Conservation (phyloP, 192 early-diverging fungal genomes). For the Umbelopsis isabellina region DNA sequence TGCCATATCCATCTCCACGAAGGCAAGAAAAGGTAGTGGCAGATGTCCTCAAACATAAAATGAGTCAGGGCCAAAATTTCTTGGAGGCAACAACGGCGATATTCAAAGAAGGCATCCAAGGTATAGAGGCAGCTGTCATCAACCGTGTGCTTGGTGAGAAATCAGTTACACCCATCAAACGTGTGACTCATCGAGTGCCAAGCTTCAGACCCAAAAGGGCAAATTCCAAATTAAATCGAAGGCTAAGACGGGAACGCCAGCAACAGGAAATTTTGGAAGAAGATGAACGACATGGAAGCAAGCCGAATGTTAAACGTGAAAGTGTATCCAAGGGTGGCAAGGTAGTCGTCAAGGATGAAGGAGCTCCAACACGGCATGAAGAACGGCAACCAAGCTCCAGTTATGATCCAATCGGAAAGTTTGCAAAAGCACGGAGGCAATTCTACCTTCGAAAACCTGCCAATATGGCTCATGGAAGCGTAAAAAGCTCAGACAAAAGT, state of each 20-base stretch:
- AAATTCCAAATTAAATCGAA: neutral
- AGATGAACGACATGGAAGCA: neutral
- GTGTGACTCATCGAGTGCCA: neutral
- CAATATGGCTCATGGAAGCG: neutral
- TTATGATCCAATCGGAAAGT: neutral
- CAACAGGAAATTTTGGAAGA: neutral
- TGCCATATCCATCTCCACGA: conserved; percentile 16
- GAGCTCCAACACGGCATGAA: neutral
- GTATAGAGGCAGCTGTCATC: conserved; percentile 6
- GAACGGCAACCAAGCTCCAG: neutral
- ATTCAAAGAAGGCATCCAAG: conserved; percentile 17
- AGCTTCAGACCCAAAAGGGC: neutral
- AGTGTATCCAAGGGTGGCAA: neutral
- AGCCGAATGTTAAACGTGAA: neutral
- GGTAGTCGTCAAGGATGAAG: no score
- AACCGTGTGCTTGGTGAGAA: conserved; percentile 4
- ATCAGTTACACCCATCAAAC: conserved; percentile 4
- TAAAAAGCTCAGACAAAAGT: neutral
- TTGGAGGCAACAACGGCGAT: neutral
- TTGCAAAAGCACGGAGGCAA: neutral
- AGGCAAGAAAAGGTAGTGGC: conserved; percentile 4
- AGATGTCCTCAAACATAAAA: conserved; percentile 11
- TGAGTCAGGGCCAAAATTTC: neutral
- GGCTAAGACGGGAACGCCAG: neutral
- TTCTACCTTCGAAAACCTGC: neutral